Conservation (phyloP, 441 rosid genomes). For the Melastoma candidum region DNA sequence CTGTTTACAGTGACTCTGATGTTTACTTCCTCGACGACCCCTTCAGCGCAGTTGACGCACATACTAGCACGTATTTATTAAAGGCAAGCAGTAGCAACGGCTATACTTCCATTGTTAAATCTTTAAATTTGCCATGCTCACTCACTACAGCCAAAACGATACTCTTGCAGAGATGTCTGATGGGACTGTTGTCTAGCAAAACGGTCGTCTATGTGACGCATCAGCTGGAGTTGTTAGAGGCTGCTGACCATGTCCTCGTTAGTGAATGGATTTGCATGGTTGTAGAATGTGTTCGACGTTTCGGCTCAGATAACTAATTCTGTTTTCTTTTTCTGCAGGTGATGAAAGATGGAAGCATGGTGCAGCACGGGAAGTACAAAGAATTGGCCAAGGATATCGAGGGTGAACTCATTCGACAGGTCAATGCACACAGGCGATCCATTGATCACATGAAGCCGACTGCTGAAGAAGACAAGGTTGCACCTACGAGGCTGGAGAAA, state of each 20-base stretch:
- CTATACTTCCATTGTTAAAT: neutral
- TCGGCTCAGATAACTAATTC: slow-evolving; percentile 2
- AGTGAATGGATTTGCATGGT: slow-evolving; percentile 4
- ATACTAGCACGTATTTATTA: slow-evolving; percentile 57
- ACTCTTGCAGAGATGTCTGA: slow-evolving; percentile 49
- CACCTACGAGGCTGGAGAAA: slow-evolving; percentile 9
- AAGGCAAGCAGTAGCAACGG: slow-evolving; percentile 23
- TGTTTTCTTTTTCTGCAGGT: slow-evolving; percentile 26
- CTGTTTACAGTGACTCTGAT: slow-evolving; percentile 52
- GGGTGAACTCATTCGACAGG: slow-evolving; percentile 45
- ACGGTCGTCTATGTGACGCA: slow-evolving; percentile 65
- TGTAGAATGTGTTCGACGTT: neutral
- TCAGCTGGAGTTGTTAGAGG: slow-evolving; percentile 60
- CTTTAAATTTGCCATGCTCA: neutral
- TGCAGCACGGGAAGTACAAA: slow-evolving; percentile 51
- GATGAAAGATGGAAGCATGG: slow-evolving; percentile 47
- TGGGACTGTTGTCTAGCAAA: slow-evolving; percentile 41
- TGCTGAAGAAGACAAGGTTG: slow-evolving; percentile 12
- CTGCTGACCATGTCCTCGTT: slow-evolving; percentile 67
- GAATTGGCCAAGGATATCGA: slow-evolving; percentile 29
- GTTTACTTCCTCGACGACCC: slow-evolving; percentile 71
- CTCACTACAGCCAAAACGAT: neutral
- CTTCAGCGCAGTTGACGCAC: slow-evolving; percentile 72
- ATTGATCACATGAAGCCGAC: slow-evolving; percentile 35
- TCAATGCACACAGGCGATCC: slow-evolving; percentile 43